Percentiles rank a stretch among this genome's conserved stretches.
phyloP scores from a whole-genome alignment of 257 asterid species.

The Capsicum chinense region DNA sequence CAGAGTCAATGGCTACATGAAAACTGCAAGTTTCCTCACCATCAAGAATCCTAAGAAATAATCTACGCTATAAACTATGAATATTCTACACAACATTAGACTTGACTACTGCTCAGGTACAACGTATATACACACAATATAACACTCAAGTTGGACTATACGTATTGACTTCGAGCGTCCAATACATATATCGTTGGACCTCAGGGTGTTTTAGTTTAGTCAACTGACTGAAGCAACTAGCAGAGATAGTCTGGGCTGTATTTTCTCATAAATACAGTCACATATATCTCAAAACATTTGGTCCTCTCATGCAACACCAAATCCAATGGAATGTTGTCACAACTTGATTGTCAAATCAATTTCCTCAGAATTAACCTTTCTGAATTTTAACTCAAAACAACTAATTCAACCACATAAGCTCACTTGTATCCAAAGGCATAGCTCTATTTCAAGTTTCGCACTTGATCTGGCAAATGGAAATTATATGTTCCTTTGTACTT shows the following conservation, averaged over 20 bases:
- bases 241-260: neutral
- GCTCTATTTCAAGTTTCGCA: neutral
- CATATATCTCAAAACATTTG: conserved; percentile 6
- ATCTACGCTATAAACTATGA: neutral
- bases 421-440: neutral
- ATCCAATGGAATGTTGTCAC: neutral
- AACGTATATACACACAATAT: neutral
- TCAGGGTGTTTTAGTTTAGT: neutral
- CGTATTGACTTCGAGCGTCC: neutral
- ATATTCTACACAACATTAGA: neutral
- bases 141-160: neutral
- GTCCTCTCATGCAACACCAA: neutral
- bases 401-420: neutral
- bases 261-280: neutral
- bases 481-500: neutral
- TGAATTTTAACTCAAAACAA: neutral
- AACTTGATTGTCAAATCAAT: neutral
- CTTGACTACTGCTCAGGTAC: neutral
- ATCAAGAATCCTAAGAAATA: neutral
- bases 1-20: neutral
- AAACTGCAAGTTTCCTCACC: neutral
- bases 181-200: neutral
- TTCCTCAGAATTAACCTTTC: neutral
- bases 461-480: neutral
- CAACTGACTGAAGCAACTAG: neutral